Evolutionary conservation across 2,329 filamentous ascomycete species (phyloP), one percentile per base, ranked within the genome.

Genomic region (Fonsecaea erecta): DNA sequence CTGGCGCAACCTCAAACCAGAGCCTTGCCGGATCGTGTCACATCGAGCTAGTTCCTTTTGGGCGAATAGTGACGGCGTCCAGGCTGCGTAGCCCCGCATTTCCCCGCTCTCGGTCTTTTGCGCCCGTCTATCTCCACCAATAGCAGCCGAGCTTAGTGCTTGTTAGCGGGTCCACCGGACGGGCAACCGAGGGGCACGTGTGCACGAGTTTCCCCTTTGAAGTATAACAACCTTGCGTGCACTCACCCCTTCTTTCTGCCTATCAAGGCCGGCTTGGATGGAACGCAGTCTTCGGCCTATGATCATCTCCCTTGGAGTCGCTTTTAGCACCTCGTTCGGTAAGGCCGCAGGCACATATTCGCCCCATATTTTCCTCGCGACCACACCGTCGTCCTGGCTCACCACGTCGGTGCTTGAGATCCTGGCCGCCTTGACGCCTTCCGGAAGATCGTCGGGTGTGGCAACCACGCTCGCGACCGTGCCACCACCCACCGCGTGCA

Each of bases 321-420:
- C 14, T 7, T 52, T 53, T 14, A 60, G 53, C 32, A 30, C n/a
- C 14, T 48, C 58, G 4, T 30, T 14, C 18, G 43, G 24, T 43
- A 60, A 43, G 24, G 58, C 48, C 14, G 58, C 48, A 14, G 58
- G 58, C n/a, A 60, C 35, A 24, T 60, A 60, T 9, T 53, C 26
- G 16, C 48, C 51, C 58, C 58, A 60, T 16, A 60, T 71, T 43
- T 71, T 68, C 60, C 72, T 75, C 1, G 75, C 89, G 82, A 91
- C 91, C 7, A 89, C 89, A n/a, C 92, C 85, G 52, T 80, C 81
- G 11, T 74, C 65, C n/a, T 75, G 46, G 48, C 48, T 55, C 43
- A 76, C 71, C 26, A 75, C 73, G 21, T 76, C 71, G 57, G 75
- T 74, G 72, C 84, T 85, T 65, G 90, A 80, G 21, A 62, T 64